Percentiles rank a stretch among this genome's conserved stretches.
Conservation (phyloP, 2,329 filamentous ascomycete species). For the Akanthomyces muscarius region DNA sequence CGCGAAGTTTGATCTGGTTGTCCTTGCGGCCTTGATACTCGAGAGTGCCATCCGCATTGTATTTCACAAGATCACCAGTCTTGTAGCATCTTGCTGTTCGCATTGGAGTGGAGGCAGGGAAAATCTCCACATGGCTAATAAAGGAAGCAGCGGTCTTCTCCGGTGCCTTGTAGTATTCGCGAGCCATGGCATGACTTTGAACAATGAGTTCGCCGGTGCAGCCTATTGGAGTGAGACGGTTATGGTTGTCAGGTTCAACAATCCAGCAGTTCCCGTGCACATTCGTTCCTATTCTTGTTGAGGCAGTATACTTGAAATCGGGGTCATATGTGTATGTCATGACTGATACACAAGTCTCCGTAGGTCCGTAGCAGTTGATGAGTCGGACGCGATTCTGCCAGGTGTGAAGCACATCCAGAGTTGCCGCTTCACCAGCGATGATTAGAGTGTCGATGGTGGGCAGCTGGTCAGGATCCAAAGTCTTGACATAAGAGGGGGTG, state of each 20-base stretch:
- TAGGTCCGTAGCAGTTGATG: conserved; percentile 6
- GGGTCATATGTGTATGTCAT: neutral
- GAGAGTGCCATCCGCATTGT: neutral
- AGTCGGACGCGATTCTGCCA: neutral
- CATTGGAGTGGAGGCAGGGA: neutral
- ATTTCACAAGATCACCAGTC: neutral
- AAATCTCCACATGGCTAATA: neutral
- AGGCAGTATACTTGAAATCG: neutral
- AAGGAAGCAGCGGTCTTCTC: conserved; percentile 1
- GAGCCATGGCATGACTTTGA: conserved; percentile 6
- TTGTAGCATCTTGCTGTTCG: conserved; percentile 3
- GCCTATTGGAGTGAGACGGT: neutral
- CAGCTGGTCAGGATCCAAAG: neutral
- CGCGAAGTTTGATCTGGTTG: conserved; percentile 5
- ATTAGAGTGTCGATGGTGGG: neutral
- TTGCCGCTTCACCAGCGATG: neutral
- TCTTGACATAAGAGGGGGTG: neutral
- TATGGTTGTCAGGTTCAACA: conserved; percentile 1
- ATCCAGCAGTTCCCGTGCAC: conserved; percentile 5
- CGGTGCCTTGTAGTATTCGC: conserved; percentile 1
- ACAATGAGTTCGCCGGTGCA: conserved; percentile 2
- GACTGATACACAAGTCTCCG: neutral
- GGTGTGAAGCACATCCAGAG: neutral
- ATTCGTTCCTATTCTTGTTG: neutral
- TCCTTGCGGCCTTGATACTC: conserved; percentile 7